Base-by-base conservation (phyloP, 116 monocot genomes). In the Iris pallida region DNA sequence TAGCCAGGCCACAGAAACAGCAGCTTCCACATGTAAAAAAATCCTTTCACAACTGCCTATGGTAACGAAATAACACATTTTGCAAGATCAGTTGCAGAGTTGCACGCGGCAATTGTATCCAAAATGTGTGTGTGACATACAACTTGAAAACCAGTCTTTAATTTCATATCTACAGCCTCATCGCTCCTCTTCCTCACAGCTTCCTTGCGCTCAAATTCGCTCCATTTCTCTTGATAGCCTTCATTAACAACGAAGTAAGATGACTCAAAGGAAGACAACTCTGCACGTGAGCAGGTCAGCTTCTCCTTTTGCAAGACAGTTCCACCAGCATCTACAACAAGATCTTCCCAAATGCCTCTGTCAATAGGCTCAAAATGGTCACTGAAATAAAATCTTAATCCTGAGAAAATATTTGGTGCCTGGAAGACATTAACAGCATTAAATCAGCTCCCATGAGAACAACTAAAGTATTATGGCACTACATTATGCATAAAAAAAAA, bases 251-350 rank as follows among this genome's bases (percentile, higher is more conserved):
- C 48, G 9, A 48, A 12, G 48, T 48, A 7, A 48, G 11, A 30
- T 1, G 30, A 30, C 30, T 30, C 30, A 1, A 30, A 30, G 30
- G 30, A 30, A 30, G 30, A 30, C 30, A 30, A 30, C 30, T 30
- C 30, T 30, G 3, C 30, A 30, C 30, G 30, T 30, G 30, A 30
- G 30, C 30, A 30, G 30, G 30, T 30, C 30, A 30, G 30, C 30
- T 53, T n/a, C 2, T 45, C 42, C 53, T 80, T 74, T 10, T 80
- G 55, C 53, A 87, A 16, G 41, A 83, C n/a, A 1, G 46, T 47
- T 14, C 87, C 87, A 42, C 87, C 87, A 45, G 77, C 87, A 56
- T 70, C 68, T 4, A 53, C 40, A 17, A 87, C 65, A 4, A 87
- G 44, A 4, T 77, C 74, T 76, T 83, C 80, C 0, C 83, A 73